Conservation (phyloP, 2,329 filamentous ascomycete species). For the Monosporascus ibericus region DNA sequence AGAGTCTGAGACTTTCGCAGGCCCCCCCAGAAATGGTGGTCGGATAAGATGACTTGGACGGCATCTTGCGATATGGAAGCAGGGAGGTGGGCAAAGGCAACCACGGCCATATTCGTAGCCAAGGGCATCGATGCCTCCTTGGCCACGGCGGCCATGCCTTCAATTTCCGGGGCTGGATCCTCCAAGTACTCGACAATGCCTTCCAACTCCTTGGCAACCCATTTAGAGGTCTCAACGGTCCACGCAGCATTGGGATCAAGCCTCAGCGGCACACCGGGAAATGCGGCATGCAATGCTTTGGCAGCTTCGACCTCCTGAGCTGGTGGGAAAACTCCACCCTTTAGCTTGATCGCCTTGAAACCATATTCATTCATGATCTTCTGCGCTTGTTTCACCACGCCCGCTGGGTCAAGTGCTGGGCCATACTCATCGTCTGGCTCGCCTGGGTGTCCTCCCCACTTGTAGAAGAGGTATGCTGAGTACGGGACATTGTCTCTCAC, state of each 20-base stretch:
- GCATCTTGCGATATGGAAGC: conserved; percentile 31
- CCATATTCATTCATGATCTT: conserved; percentile 36
- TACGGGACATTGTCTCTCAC: conserved; percentile 34
- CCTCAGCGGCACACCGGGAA: conserved; percentile 30
- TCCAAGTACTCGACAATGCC: conserved; percentile 34
- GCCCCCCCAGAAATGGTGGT: conserved; percentile 39
- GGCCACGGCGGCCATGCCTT: conserved; percentile 37
- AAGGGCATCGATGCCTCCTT: conserved; percentile 33
- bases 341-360: conserved; percentile 37
- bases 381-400: conserved; percentile 28
- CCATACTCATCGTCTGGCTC: conserved; percentile 34
- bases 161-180: conserved; percentile 33
- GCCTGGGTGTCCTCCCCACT: conserved; percentile 35
- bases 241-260: conserved; percentile 33
- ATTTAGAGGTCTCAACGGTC: conserved; percentile 32
- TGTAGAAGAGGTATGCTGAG: conserved; percentile 38
- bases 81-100: conserved; percentile 33
- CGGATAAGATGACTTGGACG: conserved; percentile 34
- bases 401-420: conserved; percentile 27
- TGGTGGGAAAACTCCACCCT: conserved; percentile 35
- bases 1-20: conserved; percentile 33
- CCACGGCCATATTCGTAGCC: conserved; percentile 38
- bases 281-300: conserved; percentile 30
- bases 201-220: conserved; percentile 31
- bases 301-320: conserved; percentile 33